Evolutionary conservation across 768 basidiomycete genomes (phyloP).

Genomic region (Amanita pseudoporphyria): DNA sequence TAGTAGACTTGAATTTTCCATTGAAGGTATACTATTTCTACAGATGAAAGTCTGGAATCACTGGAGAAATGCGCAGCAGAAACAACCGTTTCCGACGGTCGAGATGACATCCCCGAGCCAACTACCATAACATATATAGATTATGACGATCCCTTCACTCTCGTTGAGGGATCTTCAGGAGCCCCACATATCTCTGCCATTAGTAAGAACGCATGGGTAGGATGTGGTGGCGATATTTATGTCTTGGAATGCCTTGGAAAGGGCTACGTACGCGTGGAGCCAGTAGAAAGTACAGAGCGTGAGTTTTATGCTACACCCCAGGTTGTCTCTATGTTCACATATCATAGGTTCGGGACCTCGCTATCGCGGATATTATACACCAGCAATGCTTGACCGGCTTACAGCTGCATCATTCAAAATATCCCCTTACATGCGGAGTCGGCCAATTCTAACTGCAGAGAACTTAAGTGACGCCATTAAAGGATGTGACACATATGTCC

Average conservation of each 20-base stretch:
- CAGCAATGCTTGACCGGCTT: constrained; percentile 34
- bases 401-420: constrained; percentile 36
- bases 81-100: constrained; percentile 15
- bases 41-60: constrained; percentile 44
- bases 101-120: constrained; percentile 38
- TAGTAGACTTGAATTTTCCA: not conserved
- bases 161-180: constrained; percentile 40
- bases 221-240: constrained; percentile 60
- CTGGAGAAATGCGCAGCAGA: constrained; percentile 33
- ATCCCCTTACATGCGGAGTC: constrained; percentile 44
- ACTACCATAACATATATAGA: constrained; percentile 66
- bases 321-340: not conserved
- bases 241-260: constrained; percentile 68
- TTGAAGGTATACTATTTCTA: constrained; percentile 2
- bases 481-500: constrained; percentile 62
- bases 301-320: not conserved
- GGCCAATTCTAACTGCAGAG: constrained; percentile 43
- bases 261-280: constrained; percentile 59
- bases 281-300: constrained; percentile 25
- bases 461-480: constrained; percentile 51
- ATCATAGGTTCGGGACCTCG: constrained; percentile 20
- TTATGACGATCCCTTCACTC: constrained; percentile 62
- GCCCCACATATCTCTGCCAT: constrained; percentile 43
- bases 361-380: constrained; percentile 46
- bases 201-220: constrained; percentile 69